Evolutionary conservation across 768 basidiomycete genomes (phyloP).

Genomic region (Holtermanniella nyarrowii): DNA sequence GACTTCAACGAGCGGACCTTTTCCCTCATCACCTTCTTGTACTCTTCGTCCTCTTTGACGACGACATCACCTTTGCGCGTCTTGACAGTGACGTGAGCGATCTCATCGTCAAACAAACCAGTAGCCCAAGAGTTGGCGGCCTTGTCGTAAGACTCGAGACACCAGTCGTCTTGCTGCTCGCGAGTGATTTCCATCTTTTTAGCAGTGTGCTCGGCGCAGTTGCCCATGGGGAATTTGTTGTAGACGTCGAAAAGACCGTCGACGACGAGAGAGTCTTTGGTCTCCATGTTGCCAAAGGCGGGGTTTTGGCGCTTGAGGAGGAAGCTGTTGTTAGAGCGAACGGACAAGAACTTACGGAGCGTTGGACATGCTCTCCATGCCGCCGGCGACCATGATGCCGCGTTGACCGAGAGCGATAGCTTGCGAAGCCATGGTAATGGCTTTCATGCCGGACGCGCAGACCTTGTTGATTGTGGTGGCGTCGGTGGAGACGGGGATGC

Average conservation of each 20-base stretch:
- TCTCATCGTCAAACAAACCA: conserved; percentile 75
- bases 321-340: conserved; percentile 45
- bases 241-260: conserved; percentile 97
- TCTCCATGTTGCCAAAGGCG: conserved; percentile 74
- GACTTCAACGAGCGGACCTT: conserved; percentile 82
- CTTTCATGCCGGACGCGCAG: conserved; percentile 93
- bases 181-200: conserved; percentile 72
- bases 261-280: conserved; percentile 74
- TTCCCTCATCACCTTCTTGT: conserved; percentile 89
- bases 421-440: conserved; percentile 88
- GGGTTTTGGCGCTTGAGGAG: conserved; percentile 42
- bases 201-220: conserved; percentile 82
- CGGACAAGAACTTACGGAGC: conserved; percentile 63
- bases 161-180: conserved; percentile 78
- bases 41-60: conserved; percentile 92
- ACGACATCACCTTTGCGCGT: conserved; percentile 59
- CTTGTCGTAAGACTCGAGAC: conserved; percentile 88
- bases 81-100: conserved; percentile 84
- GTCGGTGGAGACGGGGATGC: conserved; percentile 66
- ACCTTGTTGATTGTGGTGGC: conserved; percentile 99
- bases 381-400: conserved; percentile 80
- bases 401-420: conserved; percentile 77
- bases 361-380: conserved; percentile 99
- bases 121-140: conserved; percentile 79
- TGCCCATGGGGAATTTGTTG: conserved; percentile 97